Evolutionary conservation across 2,329 filamentous ascomycete genomes (phyloP).

Genomic region (Parascedosporium putredinis): DNA sequence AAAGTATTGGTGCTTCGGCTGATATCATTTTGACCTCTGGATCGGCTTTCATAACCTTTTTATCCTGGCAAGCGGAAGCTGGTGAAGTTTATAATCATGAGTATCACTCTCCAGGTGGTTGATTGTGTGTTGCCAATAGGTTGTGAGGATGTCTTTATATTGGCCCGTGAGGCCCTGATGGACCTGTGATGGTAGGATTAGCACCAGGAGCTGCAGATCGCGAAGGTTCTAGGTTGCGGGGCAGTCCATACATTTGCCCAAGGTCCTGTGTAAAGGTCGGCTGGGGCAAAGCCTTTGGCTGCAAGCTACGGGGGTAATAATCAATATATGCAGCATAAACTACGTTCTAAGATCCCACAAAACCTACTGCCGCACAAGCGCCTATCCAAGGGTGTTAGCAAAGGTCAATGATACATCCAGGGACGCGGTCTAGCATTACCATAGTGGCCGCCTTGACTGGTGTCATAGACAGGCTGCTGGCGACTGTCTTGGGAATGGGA

Average conservation of each 20-base stretch:
- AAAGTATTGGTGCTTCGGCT: constrained; percentile 92
- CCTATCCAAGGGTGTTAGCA: constrained; percentile 23
- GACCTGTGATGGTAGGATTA: constrained; percentile 43
- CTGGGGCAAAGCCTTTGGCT: constrained; percentile 77
- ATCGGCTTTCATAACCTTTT: constrained; percentile 99
- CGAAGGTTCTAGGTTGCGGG: too few species aligned
- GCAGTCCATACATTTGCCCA: constrained; percentile 74
- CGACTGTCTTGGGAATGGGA: constrained; percentile 48
- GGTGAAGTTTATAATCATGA: constrained; percentile 97
- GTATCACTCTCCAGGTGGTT: constrained; percentile 88
- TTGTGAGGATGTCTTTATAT: constrained; percentile 95
- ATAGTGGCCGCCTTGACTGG: constrained; percentile 65
- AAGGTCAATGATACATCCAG: too few species aligned
- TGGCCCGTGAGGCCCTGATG: constrained; percentile 88
- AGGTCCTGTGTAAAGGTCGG: constrained; percentile 84
- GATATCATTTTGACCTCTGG: constrained; percentile 99
- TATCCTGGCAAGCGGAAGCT: constrained; percentile 91
- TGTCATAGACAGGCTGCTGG: constrained; percentile 60
- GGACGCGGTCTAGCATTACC: constrained; percentile 45
- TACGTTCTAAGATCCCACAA: too few species aligned
- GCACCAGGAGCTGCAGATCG: background rate
- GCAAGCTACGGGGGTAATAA: constrained; percentile 52
- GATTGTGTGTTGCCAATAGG: constrained; percentile 98
- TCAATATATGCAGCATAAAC: constrained; percentile 11
- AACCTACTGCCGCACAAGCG: constrained; percentile 34